phyloP scores from a whole-genome alignment of 2,329 filamentous ascomycete genomes.

The Macrophomina pseudophaseolina region DNA sequence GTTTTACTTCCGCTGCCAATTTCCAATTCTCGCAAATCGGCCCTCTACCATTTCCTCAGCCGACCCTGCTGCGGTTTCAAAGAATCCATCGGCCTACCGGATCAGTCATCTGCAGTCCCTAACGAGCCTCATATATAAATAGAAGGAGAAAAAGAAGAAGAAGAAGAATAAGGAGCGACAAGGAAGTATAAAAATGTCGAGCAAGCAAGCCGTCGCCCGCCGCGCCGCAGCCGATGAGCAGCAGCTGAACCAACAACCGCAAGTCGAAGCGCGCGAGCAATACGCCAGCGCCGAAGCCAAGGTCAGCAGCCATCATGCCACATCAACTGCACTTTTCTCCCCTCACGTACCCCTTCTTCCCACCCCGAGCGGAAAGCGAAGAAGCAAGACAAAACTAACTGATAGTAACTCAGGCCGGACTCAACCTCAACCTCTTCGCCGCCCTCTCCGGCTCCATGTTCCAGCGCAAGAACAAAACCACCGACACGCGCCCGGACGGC shows the following conservation, averaged over 20 bases:
- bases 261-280: constrained; percentile 37
- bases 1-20: too few species aligned
- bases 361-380: neutral
- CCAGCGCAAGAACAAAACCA: constrained; percentile 39
- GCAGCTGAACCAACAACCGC: neutral
- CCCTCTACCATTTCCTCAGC: neutral
- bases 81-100: too few species aligned
- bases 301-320: constrained; percentile 29
- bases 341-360: neutral
- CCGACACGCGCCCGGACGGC: constrained; percentile 37
- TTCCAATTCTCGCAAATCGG: neutral
- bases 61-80: too few species aligned
- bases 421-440: constrained; percentile 45
- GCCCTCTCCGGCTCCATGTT: constrained; percentile 41
- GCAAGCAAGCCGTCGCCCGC: constrained; percentile 3
- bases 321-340: neutral
- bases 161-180: neutral
- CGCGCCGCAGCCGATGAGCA: constrained; percentile 3
- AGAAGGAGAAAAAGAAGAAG: neutral
- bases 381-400: too few species aligned
- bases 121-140: too few species aligned
- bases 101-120: too few species aligned
- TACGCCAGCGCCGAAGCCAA: constrained; percentile 40
- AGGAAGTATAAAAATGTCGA: constrained; percentile 8
- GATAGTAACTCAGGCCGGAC: constrained; percentile 34